phyloP scores from a whole-genome alignment of 2,329 filamentous ascomycete genomes.

The Fusarium burgessii region DNA sequence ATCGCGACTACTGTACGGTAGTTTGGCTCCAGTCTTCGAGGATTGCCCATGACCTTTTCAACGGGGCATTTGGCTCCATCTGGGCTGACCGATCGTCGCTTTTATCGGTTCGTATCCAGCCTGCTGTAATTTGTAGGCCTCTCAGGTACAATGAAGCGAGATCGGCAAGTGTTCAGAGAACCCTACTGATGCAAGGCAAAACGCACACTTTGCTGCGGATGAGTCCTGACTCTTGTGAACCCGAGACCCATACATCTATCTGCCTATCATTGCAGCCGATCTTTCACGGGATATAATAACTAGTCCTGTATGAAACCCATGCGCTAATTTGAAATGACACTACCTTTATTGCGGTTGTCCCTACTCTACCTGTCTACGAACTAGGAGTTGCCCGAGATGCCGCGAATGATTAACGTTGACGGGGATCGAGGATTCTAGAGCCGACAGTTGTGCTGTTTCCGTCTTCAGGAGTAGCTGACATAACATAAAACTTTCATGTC shows the following conservation, averaged over 20 bases:
- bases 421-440: conserved; percentile 17
- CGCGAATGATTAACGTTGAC: conserved; percentile 4
- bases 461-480: not conserved
- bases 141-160: not conserved
- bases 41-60: conserved; percentile 1
- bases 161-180: conserved; percentile 4
- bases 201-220: not conserved
- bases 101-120: not conserved
- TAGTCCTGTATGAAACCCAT: not conserved
- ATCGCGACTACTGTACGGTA: not conserved
- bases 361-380: not conserved
- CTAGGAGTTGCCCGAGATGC: conserved; percentile 8
- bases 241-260: conserved; percentile 8
- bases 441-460: not conserved
- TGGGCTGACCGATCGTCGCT: not conserved
- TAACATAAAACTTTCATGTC: not conserved
- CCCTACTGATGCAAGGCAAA: not conserved
- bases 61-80: not conserved
- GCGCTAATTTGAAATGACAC: conserved; percentile 10
- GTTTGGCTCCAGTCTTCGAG: not conserved
- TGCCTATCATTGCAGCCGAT: not conserved
- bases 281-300: conserved; percentile 4
- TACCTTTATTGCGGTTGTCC: not conserved
- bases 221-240: not conserved
- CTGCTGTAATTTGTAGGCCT: not conserved